Evolutionary conservation across 305 asterid genomes (phyloP).

Genomic region (Rubia tinctorum): DNA sequence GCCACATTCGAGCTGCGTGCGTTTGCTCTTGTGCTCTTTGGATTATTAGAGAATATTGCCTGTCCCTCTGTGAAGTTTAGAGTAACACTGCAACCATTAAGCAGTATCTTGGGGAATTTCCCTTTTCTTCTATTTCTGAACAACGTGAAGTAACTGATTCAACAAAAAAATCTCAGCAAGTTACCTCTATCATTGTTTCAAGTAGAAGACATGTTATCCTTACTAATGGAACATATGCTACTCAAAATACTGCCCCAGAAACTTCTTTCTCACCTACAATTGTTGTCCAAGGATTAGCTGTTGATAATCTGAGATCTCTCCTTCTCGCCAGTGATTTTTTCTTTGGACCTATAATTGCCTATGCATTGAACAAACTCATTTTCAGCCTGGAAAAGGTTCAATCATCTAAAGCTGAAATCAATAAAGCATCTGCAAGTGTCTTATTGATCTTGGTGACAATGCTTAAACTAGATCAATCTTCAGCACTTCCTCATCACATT

Average conservation of each 20-base stretch:
- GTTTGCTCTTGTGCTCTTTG: constrained; percentile 69
- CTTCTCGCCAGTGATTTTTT: constrained; percentile 90
- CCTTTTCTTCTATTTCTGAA: constrained; percentile 79
- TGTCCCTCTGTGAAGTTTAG: constrained; percentile 82
- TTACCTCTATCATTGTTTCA: constrained; percentile 75
- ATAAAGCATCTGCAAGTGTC: constrained; percentile 57
- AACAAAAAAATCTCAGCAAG: constrained; percentile 69
- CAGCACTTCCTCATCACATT: constrained; percentile 86
- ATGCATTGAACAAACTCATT: constrained; percentile 75
- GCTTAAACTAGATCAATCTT: constrained; percentile 85
- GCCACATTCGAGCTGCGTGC: constrained; percentile 92
- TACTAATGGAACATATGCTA: constrained; percentile 98
- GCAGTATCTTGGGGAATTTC: constrained; percentile 87
- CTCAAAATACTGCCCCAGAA: constrained; percentile 83
- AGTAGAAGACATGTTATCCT: constrained; percentile 91
- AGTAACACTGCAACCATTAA: constrained; percentile 58
- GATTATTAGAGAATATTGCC: constrained; percentile 87
- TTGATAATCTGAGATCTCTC: constrained; percentile 86
- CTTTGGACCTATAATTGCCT: constrained; percentile 86
- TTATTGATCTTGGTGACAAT: constrained; percentile 71
- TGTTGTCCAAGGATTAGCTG: constrained; percentile 58
- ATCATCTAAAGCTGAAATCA: constrained; percentile 67
- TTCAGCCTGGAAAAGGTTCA: constrained; percentile 88
- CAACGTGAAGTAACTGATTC: constrained; percentile 63
- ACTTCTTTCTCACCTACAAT: constrained; percentile 63